Conservation (phyloP, 2,329 filamentous ascomycete genomes). For the Fusarium falciforme region DNA sequence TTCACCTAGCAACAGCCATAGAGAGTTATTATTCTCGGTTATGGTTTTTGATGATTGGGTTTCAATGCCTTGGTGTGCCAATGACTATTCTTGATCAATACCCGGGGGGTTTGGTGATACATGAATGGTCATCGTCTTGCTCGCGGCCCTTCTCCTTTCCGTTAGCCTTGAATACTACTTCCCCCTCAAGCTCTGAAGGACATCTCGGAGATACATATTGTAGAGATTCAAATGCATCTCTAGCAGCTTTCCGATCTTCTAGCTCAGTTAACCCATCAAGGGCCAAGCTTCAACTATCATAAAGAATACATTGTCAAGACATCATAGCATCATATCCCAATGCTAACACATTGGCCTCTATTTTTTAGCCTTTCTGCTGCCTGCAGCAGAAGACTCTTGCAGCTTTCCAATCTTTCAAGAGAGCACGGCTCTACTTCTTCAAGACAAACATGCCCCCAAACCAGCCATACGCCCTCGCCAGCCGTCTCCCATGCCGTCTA, state of each 20-base stretch:
- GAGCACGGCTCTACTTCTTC: neutral
- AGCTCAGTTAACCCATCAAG: too few species aligned
- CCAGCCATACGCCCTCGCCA: conserved; percentile 65
- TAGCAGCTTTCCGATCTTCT: neutral
- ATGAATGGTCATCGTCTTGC: neutral
- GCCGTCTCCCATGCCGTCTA: conserved; percentile 59
- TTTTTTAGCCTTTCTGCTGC: too few species aligned
- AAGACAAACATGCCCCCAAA: conserved; percentile 56
- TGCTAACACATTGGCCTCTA: too few species aligned
- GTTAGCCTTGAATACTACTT: neutral
- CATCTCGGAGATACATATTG: too few species aligned
- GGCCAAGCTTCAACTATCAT: too few species aligned
- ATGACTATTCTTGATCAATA: neutral
- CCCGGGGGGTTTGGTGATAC: neutral
- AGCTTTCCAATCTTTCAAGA: neutral
- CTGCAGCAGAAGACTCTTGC: too few species aligned
- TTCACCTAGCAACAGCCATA: neutral
- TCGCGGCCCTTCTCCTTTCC: neutral
- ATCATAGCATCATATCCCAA: too few species aligned
- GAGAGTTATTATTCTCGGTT: neutral
- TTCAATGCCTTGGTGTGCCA: neutral
- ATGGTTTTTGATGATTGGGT: neutral
- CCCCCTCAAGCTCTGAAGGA: neutral
- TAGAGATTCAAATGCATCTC: neutral
- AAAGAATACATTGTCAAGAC: too few species aligned